A percentile compares a stretch with the other conserved stretches of the same genome.
These are phyloP conservation scores for Immersiporthe knoxdaviesiana DNA, from an alignment of 2,329 filamentous ascomycete species.

Conservation along the genomic window DNA sequence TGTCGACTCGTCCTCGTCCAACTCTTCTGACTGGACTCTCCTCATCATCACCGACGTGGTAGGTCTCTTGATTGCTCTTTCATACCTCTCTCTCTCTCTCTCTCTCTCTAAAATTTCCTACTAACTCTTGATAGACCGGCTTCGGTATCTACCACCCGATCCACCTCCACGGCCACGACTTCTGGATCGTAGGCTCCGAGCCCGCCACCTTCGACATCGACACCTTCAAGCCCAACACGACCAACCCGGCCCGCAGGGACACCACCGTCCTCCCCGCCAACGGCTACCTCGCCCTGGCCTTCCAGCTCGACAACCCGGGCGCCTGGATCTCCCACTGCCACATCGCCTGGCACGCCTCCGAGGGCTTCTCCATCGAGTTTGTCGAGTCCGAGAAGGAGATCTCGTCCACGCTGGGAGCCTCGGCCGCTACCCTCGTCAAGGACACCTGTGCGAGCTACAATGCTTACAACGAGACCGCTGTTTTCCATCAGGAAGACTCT, in stretches of 20 bases:
- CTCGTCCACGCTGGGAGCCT: conserved; percentile 13
- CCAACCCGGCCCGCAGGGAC: conserved; percentile 54
- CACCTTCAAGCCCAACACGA: conserved; percentile 38
- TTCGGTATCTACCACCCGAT: conserved; percentile 34
- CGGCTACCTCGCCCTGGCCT: conserved; percentile 43
- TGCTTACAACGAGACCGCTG: conserved; percentile 27
- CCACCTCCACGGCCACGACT: conserved; percentile 41
- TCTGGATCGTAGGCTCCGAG: conserved; percentile 38
- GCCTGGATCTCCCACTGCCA: conserved; percentile 48
- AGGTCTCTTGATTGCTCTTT: background rate
- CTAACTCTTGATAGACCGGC: background rate
- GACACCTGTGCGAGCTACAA: conserved; percentile 28
- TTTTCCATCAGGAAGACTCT: conserved; percentile 29
- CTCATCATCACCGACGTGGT: conserved; percentile 25
- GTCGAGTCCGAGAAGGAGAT: conserved; percentile 6
- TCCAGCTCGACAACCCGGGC: conserved; percentile 45
- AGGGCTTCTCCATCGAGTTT: conserved; percentile 41
- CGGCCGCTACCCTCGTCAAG: conserved; percentile 28
- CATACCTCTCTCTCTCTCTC: background rate
- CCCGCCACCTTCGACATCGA: conserved; percentile 37
- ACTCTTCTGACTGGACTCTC: conserved; percentile 6
- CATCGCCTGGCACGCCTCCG: conserved; percentile 49
- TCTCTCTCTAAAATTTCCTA: background rate
- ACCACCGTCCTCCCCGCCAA: conserved; percentile 38
- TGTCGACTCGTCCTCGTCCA: background rate